Conservation (phyloP, 768 basidiomycete species). For the Leucocoprinus leucothites region DNA sequence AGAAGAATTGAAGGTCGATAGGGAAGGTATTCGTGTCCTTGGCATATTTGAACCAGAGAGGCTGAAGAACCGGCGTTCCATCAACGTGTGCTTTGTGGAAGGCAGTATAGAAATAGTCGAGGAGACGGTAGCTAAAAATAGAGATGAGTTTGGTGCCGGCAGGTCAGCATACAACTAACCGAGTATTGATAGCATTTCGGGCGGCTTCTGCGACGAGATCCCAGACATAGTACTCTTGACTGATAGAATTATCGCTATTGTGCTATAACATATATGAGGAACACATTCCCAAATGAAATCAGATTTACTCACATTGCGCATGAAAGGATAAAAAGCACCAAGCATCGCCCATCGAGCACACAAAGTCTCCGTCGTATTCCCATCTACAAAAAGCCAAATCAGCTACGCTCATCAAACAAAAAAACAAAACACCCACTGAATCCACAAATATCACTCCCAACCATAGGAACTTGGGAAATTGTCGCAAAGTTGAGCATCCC, state of each 20-base stretch:
- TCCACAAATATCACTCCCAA: constrained; percentile 73
- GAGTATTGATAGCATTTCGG: constrained; percentile 54
- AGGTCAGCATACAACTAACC: constrained; percentile 32
- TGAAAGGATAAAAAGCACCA: constrained; percentile 78
- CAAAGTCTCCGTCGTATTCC: constrained; percentile 62
- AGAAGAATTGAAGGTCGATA: constrained; percentile 70
- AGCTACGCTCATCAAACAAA: not conserved
- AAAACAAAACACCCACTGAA: constrained; percentile 37
- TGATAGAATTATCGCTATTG: constrained; percentile 46
- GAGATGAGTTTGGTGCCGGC: not conserved
- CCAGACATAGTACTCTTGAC: constrained; percentile 73
- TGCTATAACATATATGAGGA: constrained; percentile 34
- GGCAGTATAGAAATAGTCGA: constrained; percentile 72
- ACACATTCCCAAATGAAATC: not conserved
- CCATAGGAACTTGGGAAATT: constrained; percentile 70
- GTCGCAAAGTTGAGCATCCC: constrained; percentile 66
- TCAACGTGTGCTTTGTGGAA: constrained; percentile 55
- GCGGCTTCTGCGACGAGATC: constrained; percentile 54
- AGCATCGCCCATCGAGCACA: constrained; percentile 78
- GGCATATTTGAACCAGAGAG: constrained; percentile 67
- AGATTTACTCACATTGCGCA: constrained; percentile 55
- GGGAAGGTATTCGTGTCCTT: constrained; percentile 53
- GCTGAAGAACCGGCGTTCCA: constrained; percentile 60
- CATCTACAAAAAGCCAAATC: constrained; percentile 29
- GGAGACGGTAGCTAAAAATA: constrained; percentile 50